A percentile compares a stretch with the other conserved stretches of the same genome.
Conservation (phyloP, 2,329 filamentous ascomycete genomes). For the Sphaerulina vaccinii region DNA sequence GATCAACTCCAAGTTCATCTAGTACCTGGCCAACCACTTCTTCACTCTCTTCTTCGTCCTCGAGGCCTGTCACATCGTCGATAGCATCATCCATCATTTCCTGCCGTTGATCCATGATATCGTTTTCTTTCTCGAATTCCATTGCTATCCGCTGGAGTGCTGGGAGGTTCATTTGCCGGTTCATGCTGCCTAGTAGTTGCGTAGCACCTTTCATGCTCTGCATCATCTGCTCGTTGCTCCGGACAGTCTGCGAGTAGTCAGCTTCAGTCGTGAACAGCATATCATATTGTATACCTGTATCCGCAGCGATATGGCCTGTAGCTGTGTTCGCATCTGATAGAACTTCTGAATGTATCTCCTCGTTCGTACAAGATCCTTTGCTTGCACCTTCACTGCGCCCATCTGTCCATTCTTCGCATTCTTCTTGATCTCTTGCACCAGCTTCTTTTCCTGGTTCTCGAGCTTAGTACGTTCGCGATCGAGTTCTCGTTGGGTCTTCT, state of each 20-base stretch:
- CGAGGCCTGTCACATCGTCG: slow-evolving; percentile 89
- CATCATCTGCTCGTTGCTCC: slow-evolving; percentile 99
- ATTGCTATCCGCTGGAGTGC: slow-evolving; percentile 94
- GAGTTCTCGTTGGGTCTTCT: slow-evolving; percentile 95
- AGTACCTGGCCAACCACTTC: slow-evolving; percentile 95
- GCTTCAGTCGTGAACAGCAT: background rate
- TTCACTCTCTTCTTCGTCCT: slow-evolving; percentile 91
- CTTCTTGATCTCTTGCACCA: slow-evolving; percentile 95
- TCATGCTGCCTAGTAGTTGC: slow-evolving; percentile 91
- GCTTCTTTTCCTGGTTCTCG: slow-evolving; percentile 97
- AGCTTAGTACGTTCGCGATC: slow-evolving; percentile 93
- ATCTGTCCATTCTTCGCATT: slow-evolving; percentile 97
- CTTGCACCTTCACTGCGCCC: slow-evolving; percentile 97
- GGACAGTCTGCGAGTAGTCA: slow-evolving; percentile 67
- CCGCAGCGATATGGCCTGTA: slow-evolving; percentile 91
- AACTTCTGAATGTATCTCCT: slow-evolving; percentile 97
- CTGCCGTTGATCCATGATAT: slow-evolving; percentile 98
- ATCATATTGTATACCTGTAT: slow-evolving; percentile 68
- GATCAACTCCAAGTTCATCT: slow-evolving; percentile 93
- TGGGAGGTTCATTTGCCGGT: slow-evolving; percentile 94
- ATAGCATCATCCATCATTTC: slow-evolving; percentile 99
- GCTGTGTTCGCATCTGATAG: slow-evolving; percentile 94
- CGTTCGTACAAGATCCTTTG: slow-evolving; percentile 92
- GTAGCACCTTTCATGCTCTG: slow-evolving; percentile 99
- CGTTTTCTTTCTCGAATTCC: slow-evolving; percentile 98